These are phyloP conservation scores for Bidens hawaiensis DNA, from an alignment of 140 eudicot genomes.

Conservation along the genomic window DNA sequence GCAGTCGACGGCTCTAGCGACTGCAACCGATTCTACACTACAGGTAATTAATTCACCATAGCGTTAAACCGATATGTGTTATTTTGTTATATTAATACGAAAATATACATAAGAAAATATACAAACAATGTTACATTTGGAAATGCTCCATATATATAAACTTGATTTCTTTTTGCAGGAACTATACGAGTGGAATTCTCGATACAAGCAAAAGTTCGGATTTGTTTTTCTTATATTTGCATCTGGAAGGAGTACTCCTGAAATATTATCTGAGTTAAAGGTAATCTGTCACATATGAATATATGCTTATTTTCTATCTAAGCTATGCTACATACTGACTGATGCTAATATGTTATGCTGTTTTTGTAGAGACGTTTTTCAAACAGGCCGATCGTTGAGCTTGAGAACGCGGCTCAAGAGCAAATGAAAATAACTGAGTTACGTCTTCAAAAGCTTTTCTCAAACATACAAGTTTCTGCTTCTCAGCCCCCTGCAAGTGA, in stretches of 20 bases:
- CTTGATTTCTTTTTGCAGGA: constrained; percentile 41
- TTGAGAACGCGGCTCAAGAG: constrained; percentile 76
- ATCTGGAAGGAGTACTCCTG: constrained; percentile 83
- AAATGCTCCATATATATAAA: too few relatives aligned
- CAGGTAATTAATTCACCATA: too few relatives aligned
- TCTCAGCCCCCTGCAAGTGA: constrained; percentile 37
- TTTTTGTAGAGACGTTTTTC: constrained; percentile 57
- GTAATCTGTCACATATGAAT: constrained; percentile 17
- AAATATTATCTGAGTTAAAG: constrained; percentile 86
- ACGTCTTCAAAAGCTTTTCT: constrained; percentile 70
- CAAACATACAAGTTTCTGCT: constrained; percentile 30
- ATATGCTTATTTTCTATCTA: too few relatives aligned
- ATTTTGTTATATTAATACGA: too few relatives aligned
- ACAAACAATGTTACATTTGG: too few relatives aligned
- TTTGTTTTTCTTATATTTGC: constrained; percentile 88
- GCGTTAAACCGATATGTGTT: too few relatives aligned
- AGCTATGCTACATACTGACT: constrained; percentile 3
- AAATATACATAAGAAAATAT: too few relatives aligned
- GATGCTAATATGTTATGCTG: neutral
- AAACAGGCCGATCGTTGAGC: constrained; percentile 88
- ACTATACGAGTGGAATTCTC: constrained; percentile 68
- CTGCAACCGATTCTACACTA: too few relatives aligned
- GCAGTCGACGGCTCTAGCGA: too few relatives aligned
- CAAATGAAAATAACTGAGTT: constrained; percentile 88
- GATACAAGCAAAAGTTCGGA: too few relatives aligned